A percentile compares a stretch with the other conserved stretches of the same genome.
phyloP scores from a whole-genome alignment of 805 yeast species.

The Lipomyces oligophaga region DNA sequence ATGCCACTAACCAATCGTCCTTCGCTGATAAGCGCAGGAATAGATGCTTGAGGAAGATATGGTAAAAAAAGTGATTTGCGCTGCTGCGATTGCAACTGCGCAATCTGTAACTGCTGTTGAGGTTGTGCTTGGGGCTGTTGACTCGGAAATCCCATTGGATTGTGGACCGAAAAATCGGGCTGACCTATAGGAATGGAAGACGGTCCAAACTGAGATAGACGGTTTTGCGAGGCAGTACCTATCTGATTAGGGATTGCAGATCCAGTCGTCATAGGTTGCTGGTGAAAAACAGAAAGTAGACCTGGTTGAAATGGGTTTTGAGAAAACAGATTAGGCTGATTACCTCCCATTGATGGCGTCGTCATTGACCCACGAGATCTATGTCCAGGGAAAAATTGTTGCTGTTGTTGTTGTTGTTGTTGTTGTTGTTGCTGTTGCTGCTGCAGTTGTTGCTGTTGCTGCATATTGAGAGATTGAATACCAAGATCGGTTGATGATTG shows the following conservation, averaged over 20 bases:
- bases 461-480: too few relatives aligned
- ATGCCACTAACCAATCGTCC: conserved; percentile 92
- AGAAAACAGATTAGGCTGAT: conserved; percentile 2
- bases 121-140: conserved; percentile 1
- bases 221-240: not conserved
- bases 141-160: conserved; percentile 3
- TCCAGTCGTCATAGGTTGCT: conserved; percentile 17
- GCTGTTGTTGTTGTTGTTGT: conserved; percentile 15
- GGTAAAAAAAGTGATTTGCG: conserved; percentile 84
- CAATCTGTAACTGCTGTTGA: conserved; percentile 12
- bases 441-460: too few relatives aligned
- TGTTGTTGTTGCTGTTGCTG: conserved; percentile 14
- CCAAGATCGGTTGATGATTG: too few relatives aligned
- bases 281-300: conserved; percentile 18
- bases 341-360: too few relatives aligned
- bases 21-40: conserved; percentile 83
- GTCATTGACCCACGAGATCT: conserved; percentile 64
- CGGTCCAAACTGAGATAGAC: not conserved
- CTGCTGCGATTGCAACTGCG: conserved; percentile 32
- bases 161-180: conserved; percentile 4
- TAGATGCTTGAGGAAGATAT: conserved; percentile 85
- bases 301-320: conserved; percentile 12
- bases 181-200: not conserved
- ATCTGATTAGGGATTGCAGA: conserved; percentile 3
- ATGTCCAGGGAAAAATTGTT: conserved; percentile 69